phyloP scores from a whole-genome alignment of 305 asterid genomes.

The Nicotiana rustica region DNA sequence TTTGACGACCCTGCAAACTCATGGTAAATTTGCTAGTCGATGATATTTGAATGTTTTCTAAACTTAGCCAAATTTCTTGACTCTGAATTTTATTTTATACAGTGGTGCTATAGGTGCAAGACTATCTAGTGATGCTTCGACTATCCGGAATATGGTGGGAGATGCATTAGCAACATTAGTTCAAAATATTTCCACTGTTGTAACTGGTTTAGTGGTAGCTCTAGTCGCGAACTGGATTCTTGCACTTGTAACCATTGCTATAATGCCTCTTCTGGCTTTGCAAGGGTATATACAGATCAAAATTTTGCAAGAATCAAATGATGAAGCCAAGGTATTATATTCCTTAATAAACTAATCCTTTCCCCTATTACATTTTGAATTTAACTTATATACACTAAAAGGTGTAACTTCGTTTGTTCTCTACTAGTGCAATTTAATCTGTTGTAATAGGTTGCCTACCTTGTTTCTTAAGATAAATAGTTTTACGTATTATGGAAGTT shows the following conservation, averaged over 20 bases:
- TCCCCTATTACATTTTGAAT: neutral
- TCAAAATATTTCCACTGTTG: slow-evolving; percentile 56
- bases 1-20: slow-evolving; percentile 60
- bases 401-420: neutral
- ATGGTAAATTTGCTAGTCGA: neutral
- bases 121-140: slow-evolving; percentile 61
- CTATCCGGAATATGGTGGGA: slow-evolving; percentile 52
- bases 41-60: neutral
- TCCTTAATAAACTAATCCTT: neutral
- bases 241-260: slow-evolving; percentile 51
- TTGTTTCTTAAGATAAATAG: neutral
- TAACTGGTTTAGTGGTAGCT: slow-evolving; percentile 57
- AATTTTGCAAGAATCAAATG: slow-evolving; percentile 43
- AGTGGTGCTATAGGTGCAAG: slow-evolving; percentile 71
- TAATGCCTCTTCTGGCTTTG: slow-evolving; percentile 49
- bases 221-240: slow-evolving; percentile 57
- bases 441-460: neutral
- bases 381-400: neutral
- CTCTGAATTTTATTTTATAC: slow-evolving; percentile 27
- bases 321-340: slow-evolving; percentile 49
- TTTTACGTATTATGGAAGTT: neutral
- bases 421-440: neutral
- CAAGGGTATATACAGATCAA: slow-evolving; percentile 50
- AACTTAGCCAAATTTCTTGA: neutral
- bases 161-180: slow-evolving; percentile 56